Evolutionary conservation across 1,284 basidiomycete genomes (phyloP).

Genomic region (Sparassis latifolia): DNA sequence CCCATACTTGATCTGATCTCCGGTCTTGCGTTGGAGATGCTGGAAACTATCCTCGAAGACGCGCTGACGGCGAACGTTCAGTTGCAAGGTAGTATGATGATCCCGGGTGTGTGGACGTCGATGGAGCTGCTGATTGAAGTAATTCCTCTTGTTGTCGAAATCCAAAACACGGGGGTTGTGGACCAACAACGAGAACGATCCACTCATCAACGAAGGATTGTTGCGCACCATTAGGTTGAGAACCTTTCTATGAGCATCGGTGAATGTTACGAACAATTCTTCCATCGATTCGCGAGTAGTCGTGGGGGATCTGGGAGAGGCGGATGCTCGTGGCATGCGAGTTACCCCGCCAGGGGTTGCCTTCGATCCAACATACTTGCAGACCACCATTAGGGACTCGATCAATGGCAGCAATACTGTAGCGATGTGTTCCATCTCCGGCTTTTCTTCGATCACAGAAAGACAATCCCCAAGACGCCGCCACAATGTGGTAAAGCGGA

Average conservation of each 20-base stretch:
- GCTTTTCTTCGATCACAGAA: conserved; percentile 72
- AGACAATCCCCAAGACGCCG: conserved; percentile 81
- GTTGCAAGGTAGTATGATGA: conserved; percentile 78
- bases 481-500: conserved; percentile 86
- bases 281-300: conserved; percentile 71
- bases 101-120: conserved; percentile 76
- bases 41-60: conserved; percentile 98
- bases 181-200: conserved; percentile 94
- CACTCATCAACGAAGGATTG: conserved; percentile 96
- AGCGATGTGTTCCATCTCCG: conserved; percentile 81
- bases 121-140: conserved; percentile 96
- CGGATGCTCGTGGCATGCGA: conserved; percentile 48
- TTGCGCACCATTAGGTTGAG: conserved; percentile 97
- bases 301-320: conserved; percentile 61
- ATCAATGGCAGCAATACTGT: conserved; percentile 89
- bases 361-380: conserved; percentile 83
- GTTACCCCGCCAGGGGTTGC: conserved; percentile 33
- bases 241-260: conserved; percentile 90
- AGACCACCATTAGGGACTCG: conserved; percentile 96
- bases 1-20: conserved; percentile 97
- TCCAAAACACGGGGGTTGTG: conserved; percentile 96
- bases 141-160: conserved; percentile 99
- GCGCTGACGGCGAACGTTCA: conserved; percentile 89
- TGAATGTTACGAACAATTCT: conserved; percentile 91
- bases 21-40: conserved; percentile 82